phyloP scores from a whole-genome alignment of 1,284 basidiomycete genomes.

The Apiotrichum domesticum region DNA sequence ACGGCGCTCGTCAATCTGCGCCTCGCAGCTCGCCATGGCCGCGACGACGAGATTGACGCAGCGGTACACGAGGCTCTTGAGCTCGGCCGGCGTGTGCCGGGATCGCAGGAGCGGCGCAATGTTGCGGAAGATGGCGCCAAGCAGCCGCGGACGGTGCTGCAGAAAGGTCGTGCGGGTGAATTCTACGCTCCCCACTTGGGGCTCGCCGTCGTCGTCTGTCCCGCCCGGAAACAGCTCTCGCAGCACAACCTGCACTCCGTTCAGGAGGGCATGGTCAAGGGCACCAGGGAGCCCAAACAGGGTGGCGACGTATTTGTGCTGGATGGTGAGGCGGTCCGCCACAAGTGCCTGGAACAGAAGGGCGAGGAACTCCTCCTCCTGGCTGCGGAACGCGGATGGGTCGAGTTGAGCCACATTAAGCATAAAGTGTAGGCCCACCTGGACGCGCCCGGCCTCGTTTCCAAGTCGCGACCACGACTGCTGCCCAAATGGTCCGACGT shows the following conservation, averaged over 20 bases:
- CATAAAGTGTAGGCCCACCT: conserved; percentile 66
- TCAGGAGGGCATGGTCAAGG: conserved; percentile 28
- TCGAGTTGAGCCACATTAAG: conserved; percentile 61
- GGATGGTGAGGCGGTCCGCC: conserved; percentile 52
- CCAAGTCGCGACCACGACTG: conserved; percentile 60
- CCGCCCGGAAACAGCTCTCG: not conserved
- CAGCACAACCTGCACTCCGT: conserved; percentile 11
- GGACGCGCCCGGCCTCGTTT: conserved; percentile 52
- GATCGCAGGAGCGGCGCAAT: conserved; percentile 23
- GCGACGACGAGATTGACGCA: conserved; percentile 37
- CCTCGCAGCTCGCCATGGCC: conserved; percentile 10
- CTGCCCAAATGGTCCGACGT: conserved; percentile 54
- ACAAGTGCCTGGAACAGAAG: conserved; percentile 58
- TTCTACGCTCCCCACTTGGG: not conserved
- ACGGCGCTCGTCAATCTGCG: conserved; percentile 16
- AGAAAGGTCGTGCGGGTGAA: conserved; percentile 21
- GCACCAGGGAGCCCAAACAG: conserved; percentile 32
- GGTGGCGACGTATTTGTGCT: conserved; percentile 56
- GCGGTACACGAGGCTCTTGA: conserved; percentile 39
- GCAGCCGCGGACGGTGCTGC: conserved; percentile 17
- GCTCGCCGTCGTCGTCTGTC: too few relatives aligned
- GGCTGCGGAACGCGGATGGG: conserved; percentile 54
- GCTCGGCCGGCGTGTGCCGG: conserved; percentile 15
- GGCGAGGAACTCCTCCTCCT: conserved; percentile 55
- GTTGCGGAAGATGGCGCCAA: conserved; percentile 23